Conservation (phyloP, 495 filamentous ascomycete species). For the Xylaria castorea region DNA sequence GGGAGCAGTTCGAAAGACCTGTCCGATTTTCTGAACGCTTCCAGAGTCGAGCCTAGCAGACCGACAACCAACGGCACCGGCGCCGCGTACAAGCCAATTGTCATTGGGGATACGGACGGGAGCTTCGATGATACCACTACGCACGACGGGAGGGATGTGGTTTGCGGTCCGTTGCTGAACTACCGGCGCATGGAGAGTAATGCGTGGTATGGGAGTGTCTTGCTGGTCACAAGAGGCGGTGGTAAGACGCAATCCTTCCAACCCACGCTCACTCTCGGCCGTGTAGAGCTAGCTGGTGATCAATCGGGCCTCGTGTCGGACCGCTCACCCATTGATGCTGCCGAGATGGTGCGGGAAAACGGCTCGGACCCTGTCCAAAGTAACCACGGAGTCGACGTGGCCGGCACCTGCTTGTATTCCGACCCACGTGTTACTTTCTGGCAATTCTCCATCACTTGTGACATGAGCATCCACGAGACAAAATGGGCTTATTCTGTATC, state of each 20-base stretch:
- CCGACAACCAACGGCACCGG: constrained; percentile 36
- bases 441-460: constrained; percentile 71
- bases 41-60: constrained; percentile 48
- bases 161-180: constrained; percentile 84
- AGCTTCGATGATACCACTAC: constrained; percentile 24
- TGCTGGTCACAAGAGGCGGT: constrained; percentile 77
- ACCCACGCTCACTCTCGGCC: constrained; percentile 43
- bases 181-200: constrained; percentile 79
- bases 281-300: constrained; percentile 29
- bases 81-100: constrained; percentile 47
- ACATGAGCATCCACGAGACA: constrained; percentile 60
- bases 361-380: constrained; percentile 34
- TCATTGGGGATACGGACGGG: constrained; percentile 46
- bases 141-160: constrained; percentile 63
- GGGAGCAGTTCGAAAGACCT: constrained; percentile 51
- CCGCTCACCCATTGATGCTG: constrained; percentile 28
- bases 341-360: constrained; percentile 4
- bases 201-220: constrained; percentile 82
- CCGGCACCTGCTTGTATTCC: constrained; percentile 75
- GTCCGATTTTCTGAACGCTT: constrained; percentile 57
- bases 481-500: constrained; percentile 67
- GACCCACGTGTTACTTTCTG: constrained; percentile 81
- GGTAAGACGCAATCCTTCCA: constrained; percentile 48
- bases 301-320: constrained; percentile 31
- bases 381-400: constrained; percentile 33